These are phyloP conservation scores for Xylaria cubensis DNA, from an alignment of 495 filamentous ascomycete species.

Conservation along the genomic window DNA sequence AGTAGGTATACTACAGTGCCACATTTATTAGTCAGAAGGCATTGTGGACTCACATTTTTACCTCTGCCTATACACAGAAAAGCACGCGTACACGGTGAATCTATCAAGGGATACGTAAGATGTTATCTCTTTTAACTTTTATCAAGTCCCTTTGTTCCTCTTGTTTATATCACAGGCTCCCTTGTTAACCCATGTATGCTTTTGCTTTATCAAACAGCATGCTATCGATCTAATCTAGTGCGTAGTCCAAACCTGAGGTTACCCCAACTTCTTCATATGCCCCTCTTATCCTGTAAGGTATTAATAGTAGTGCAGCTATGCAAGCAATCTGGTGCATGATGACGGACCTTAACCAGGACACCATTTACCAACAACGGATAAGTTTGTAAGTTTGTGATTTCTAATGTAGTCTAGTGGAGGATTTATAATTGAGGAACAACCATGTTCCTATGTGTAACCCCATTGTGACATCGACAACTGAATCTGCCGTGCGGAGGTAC, in stretches of 20 bases:
- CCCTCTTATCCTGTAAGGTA: neutral
- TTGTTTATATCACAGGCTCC: neutral
- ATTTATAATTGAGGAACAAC: constrained; percentile 4
- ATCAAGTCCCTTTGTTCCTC: neutral
- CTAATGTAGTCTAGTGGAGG: neutral
- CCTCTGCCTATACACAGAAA: neutral
- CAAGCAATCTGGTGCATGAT: neutral
- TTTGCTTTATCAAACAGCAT: neutral
- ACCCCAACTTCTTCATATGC: neutral
- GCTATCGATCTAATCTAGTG: neutral
- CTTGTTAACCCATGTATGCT: neutral
- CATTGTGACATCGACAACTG: neutral
- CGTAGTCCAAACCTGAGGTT: neutral
- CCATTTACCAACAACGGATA: neutral
- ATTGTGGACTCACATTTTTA: neutral
- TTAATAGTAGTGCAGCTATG: constrained; percentile 6
- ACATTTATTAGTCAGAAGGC: neutral
- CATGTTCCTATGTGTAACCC: neutral
- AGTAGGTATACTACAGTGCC: too few relatives aligned
- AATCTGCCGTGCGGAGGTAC: neutral
- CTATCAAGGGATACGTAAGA: neutral
- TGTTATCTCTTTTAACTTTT: neutral
- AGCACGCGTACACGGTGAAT: neutral
- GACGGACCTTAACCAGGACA: neutral
- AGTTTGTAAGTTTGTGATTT: neutral